Base-by-base conservation (phyloP, 495 filamentous ascomycete genomes). In the Hypoxylon cercidicola region DNA sequence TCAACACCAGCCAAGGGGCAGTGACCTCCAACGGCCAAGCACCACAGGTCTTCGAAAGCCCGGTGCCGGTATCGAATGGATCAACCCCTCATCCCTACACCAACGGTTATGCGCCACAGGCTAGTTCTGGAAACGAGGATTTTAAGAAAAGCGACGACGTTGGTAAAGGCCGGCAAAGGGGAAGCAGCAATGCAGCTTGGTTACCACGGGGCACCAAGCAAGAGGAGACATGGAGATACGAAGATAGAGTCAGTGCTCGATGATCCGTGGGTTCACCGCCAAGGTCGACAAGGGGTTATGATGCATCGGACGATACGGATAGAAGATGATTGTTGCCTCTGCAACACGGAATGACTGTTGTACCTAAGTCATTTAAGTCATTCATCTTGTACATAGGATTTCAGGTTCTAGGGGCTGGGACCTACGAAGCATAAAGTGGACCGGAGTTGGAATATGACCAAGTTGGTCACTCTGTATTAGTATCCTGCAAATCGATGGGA, bases 171-270 rank as follows among this genome's bases (percentile, higher is more conserved):
- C 77, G 84, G 61, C 75, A 82, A 43, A 81, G 89, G 70, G 84
- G 83, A 20, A 72, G 59, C 39, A 91, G 87, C 73, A 85, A 81
- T 66, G 79, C 82, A 35, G 79, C 80, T 35, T 93, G 89, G 88
- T 71, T 93, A 13, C 84, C 89, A 11, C 86, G 85, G 3, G 90
- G 92, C 2, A 93, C 90, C 39, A 90, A 83, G 55, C 89, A 92
- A 72, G 90, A 96, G 66, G 88, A 92, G 52, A 94, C 90, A 0
- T 95, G 92, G 92, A 83, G 84, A 46, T 72, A 75, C n/a, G 80
- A 78, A 48, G 89, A 85, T 49, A 85, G 62, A 49, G 64, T 68
- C 32, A 62, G 40, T 45, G 54, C 41, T 47, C 58, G 61, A 54
- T 53, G 23, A 63, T 41, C 32, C 47, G 9, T 30, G 44, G 51